phyloP scores from a whole-genome alignment of 2,329 filamentous ascomycete species.

The Talaromyces sp. region DNA sequence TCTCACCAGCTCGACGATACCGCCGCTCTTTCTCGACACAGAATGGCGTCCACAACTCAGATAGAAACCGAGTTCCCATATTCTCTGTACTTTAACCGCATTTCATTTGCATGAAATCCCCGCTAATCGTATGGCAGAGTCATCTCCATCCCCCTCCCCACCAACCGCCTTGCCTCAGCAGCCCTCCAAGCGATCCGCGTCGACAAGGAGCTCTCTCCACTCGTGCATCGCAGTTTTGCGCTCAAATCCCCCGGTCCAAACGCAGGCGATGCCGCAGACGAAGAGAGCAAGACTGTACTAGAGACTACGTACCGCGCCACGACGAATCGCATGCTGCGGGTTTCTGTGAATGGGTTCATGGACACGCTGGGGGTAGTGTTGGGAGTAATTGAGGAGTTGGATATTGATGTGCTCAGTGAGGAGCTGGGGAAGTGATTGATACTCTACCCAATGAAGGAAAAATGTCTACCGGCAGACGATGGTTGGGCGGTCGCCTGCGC shows the following conservation, averaged over 20 bases:
- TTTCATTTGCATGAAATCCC: neutral
- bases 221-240: slow-evolving; percentile 69
- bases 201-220: slow-evolving; percentile 81
- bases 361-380: slow-evolving; percentile 81
- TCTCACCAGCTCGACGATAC: neutral
- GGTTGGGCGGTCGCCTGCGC: neutral
- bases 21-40: neutral
- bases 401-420: slow-evolving; percentile 69
- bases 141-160: slow-evolving; percentile 77
- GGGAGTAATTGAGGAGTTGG: slow-evolving; percentile 85
- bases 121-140: slow-evolving; percentile 48
- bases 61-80: slow-evolving; percentile 33
- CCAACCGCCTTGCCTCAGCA: slow-evolving; percentile 68
- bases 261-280: slow-evolving; percentile 23
- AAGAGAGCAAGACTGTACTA: slow-evolving; percentile 54
- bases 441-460: neutral
- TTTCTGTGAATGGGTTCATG: slow-evolving; percentile 94
- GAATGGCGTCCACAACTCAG: neutral
- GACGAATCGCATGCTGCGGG: slow-evolving; percentile 93
- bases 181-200: slow-evolving; percentile 74
- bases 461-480: neutral
- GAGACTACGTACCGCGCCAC: slow-evolving; percentile 76
- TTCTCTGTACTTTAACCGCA: slow-evolving; percentile 32
- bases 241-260: slow-evolving; percentile 40
- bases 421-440: slow-evolving; percentile 19